phyloP scores from a whole-genome alignment of 768 basidiomycete species.

The Kwoniella europaea region DNA sequence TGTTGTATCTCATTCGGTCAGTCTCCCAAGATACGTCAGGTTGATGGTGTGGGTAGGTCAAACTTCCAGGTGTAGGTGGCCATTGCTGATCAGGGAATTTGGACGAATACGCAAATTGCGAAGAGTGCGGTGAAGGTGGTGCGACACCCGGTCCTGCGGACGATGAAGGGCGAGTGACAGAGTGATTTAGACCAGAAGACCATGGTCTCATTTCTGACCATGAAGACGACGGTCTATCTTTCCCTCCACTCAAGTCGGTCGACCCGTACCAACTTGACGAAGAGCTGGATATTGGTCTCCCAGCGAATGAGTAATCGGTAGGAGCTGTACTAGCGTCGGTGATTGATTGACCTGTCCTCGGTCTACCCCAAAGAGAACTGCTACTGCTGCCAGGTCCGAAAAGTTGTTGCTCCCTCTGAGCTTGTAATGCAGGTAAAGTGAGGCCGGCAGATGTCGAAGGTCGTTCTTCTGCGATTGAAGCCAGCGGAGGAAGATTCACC shows the following conservation, averaged over 20 bases:
- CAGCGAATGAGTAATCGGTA: constrained; percentile 39
- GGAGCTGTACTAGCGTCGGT: constrained; percentile 37
- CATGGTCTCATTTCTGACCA: constrained; percentile 21
- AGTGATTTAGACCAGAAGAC: constrained; percentile 12
- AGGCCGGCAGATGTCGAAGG: constrained; percentile 11
- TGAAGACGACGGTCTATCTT: constrained; percentile 13
- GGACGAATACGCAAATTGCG: constrained; percentile 12
- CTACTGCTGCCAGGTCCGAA: constrained; percentile 15
- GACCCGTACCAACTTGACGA: constrained; percentile 51
- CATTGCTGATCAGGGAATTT: constrained; percentile 10
- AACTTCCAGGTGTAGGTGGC: constrained; percentile 20
- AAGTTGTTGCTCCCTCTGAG: constrained; percentile 11
- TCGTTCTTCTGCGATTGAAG: constrained; percentile 23
- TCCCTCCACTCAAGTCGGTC: constrained; percentile 1
- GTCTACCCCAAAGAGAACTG: constrained; percentile 11
- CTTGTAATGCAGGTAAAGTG: constrained; percentile 26
- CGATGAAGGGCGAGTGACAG: constrained; percentile 10
- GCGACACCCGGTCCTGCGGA: constrained; percentile 15
- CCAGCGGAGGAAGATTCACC: constrained; percentile 15
- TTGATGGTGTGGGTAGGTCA: background rate
- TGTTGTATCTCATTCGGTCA: constrained; percentile 4
- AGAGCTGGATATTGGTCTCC: constrained; percentile 27
- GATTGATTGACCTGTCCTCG: constrained; percentile 14
- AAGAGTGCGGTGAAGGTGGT: constrained; percentile 9
- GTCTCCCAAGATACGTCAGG: constrained; percentile 4